A percentile compares a stretch with the other conserved stretches of the same genome.
Conservation (phyloP, 176 grass and related monocot genomes). For the Rhipidocladum racemiflorum region DNA sequence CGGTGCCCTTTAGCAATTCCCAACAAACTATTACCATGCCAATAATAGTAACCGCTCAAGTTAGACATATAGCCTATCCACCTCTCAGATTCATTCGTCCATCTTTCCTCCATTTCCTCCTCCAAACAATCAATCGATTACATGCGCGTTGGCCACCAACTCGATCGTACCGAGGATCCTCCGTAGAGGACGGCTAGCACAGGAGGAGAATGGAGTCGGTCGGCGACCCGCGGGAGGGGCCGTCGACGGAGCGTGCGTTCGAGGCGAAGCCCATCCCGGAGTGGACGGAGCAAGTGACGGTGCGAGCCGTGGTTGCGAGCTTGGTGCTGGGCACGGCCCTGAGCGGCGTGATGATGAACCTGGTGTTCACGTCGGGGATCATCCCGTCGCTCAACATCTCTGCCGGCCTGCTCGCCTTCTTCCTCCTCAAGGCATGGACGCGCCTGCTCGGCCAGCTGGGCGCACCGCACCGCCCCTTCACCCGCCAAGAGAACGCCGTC, state of each 20-base stretch:
- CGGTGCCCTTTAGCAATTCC: no score
- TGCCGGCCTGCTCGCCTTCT: conserved; percentile 62
- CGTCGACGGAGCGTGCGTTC: conserved; percentile 53
- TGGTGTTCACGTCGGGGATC: conserved; percentile 69
- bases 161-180: neutral
- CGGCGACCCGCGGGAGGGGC: conserved; percentile 53
- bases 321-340: conserved; percentile 44
- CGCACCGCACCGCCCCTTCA: conserved; percentile 42
- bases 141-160: neutral
- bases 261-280: conserved; percentile 40
- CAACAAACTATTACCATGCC: neutral
- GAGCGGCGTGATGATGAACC: conserved; percentile 74
- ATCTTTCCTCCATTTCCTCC: neutral
- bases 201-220: conserved; percentile 36
- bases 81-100: neutral
- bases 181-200: neutral
- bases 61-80: neutral
- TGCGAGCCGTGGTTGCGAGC: conserved; percentile 58
- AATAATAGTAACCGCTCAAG: conserved; percentile 12
- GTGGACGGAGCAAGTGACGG: conserved; percentile 64
- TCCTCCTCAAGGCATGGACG: conserved; percentile 60
- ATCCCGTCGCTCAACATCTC: conserved; percentile 70
- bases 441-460: conserved; percentile 39
- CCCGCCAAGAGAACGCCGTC: conserved; percentile 79
- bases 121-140: neutral